Evolutionary conservation across 2,329 filamentous ascomycete species (phyloP), one percentile per base, ranked within the genome.

Genomic region (Mycosphaerelloides madeirae): DNA sequence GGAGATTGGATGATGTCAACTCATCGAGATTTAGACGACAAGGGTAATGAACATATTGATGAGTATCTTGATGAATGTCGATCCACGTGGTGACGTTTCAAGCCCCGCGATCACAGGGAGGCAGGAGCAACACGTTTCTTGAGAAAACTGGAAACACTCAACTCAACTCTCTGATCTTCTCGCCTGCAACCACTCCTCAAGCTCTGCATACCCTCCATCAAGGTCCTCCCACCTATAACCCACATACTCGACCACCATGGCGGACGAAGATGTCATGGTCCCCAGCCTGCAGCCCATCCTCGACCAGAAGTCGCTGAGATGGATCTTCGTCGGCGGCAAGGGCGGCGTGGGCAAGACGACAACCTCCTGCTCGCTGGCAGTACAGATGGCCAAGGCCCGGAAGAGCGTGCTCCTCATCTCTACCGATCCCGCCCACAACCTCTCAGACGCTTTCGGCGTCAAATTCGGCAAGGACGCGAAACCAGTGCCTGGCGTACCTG

Each of bases 381-480:
- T 98, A 66, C 93, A 98, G 72, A 87, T 98, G 55, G 89, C 93
- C 61, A 89, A 85, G 70, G 88, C 89, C 60, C 88, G 93, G 70
- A 91, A 91, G 71, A 95, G 87, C 50, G 93, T 98, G 50, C 81
- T 98, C 46, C 84, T 98, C 67, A 98, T 98, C 73, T 96, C 90
- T 31, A 98, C 93, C 60, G 93, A 98, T 69, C 93, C 93, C 41
- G 93, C 93, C 41, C 93, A 98, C 78, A 98, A 98, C 72, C 78
- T 98, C 53, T 93, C 86, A 58, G 93, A 98, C 73, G 93, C 93
- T 49, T 98, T 98, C 71, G 88, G 87, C 57, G 91, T 98, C 71
- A 98, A 98, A 73, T 98, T 98, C 64, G 93, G 93, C 74, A 98
- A 98, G 76, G 93, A 98, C 70, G 93, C 93, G 42, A 83, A 89